Percentiles rank a stretch among this genome's conserved stretches.
Conservation (phyloP, 768 basidiomycete genomes). For the Sarcomyxa edulis region DNA sequence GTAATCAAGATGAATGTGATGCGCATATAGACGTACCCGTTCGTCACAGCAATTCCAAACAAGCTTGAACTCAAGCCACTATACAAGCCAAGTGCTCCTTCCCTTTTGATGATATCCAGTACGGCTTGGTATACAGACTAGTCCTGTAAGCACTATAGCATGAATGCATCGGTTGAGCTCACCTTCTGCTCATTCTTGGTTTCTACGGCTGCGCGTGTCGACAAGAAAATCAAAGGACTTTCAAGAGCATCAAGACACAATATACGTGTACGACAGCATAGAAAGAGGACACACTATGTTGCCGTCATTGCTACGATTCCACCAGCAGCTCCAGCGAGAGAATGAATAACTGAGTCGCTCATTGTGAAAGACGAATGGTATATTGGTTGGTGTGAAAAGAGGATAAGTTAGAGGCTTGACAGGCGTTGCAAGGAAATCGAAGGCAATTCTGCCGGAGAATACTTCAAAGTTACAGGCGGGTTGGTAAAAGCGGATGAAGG, state of each 20-base stretch:
- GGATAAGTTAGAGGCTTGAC: conserved; percentile 6
- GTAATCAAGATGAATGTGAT: neutral
- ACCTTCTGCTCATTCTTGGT: conserved; percentile 78
- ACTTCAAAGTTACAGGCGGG: neutral
- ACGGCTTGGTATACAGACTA: conserved; percentile 66
- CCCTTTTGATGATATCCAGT: conserved; percentile 72
- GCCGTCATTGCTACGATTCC: conserved; percentile 89
- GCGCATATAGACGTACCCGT: conserved; percentile 50
- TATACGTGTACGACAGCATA: neutral
- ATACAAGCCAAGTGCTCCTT: conserved; percentile 83
- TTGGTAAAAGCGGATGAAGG: neutral
- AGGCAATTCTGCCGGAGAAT: neutral
- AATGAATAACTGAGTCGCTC: conserved; percentile 82
- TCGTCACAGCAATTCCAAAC: conserved; percentile 89
- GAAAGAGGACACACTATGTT: conserved; percentile 62
- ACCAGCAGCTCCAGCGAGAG: conserved; percentile 84
- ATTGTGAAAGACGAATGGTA: too few relatives aligned
- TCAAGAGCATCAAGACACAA: conserved; percentile 4
- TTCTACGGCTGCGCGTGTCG: conserved; percentile 90
- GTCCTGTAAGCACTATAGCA: neutral
- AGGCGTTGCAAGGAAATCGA: neutral
- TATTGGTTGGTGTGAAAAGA: conserved; percentile 4
- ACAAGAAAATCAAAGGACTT: conserved; percentile 89
- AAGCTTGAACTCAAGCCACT: conserved; percentile 82
- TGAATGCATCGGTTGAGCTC: conserved; percentile 7